A percentile compares a stretch with the other conserved stretches of the same genome.
These are phyloP conservation scores for Arthrobotrys entomopaga DNA, from an alignment of 2,329 filamentous ascomycete species.

Conservation along the genomic window DNA sequence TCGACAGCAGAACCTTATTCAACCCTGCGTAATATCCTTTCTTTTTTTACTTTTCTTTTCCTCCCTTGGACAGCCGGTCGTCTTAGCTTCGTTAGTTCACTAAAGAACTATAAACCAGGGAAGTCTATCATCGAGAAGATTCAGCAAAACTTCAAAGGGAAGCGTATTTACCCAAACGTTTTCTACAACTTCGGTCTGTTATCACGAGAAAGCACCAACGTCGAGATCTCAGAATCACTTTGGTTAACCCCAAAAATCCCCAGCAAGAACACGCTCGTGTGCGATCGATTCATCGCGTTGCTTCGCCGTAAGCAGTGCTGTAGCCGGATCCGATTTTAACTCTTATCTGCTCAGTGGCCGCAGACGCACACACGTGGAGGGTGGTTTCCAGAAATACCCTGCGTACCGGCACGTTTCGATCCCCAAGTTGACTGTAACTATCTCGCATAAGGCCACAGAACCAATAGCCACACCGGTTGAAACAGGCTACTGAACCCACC, in stretches of 20 bases:
- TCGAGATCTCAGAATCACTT: background rate
- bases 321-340: constrained; percentile 52
- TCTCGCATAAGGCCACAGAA: constrained; percentile 2
- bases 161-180: constrained; percentile 10
- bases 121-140: constrained; percentile 54
- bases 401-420: constrained; percentile 9
- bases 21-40: constrained; percentile 31
- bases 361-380: constrained; percentile 36
- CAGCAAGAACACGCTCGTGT: constrained; percentile 47
- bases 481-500: constrained; percentile 23
- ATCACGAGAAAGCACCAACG: constrained; percentile 8
- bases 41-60: constrained; percentile 32
- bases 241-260: constrained; percentile 12
- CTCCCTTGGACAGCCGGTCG: constrained; percentile 18
- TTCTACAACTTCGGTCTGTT: constrained; percentile 12
- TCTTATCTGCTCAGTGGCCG: constrained; percentile 55
- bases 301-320: constrained; percentile 45
- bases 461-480: constrained; percentile 30
- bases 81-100: constrained; percentile 40
- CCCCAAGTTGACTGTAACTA: constrained; percentile 31
- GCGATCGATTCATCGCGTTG: constrained; percentile 44
- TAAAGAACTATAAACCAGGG: constrained; percentile 49
- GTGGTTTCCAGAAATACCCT: constrained; percentile 30
- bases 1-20: constrained; percentile 53
- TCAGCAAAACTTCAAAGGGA: constrained; percentile 47